These are phyloP conservation scores for Lactarius psammicola DNA, from an alignment of 768 basidiomycete species.

Conservation along the genomic window DNA sequence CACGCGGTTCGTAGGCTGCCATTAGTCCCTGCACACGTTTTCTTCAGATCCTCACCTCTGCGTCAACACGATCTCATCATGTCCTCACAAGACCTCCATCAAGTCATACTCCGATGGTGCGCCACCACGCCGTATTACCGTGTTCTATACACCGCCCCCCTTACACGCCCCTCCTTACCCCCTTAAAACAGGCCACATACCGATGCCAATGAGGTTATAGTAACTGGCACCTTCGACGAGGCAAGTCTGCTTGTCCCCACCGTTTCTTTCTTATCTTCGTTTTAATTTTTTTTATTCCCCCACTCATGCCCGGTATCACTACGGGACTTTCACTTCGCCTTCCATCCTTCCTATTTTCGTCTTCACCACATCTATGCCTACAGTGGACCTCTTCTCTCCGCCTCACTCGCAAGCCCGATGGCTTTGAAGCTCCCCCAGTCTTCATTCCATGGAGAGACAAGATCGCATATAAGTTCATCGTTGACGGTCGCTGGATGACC, in stretches of 20 bases:
- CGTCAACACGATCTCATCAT: constrained; percentile 17
- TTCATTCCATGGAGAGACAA: constrained; percentile 33
- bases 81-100: constrained; percentile 23
- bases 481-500: constrained; percentile 37
- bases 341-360: constrained; percentile 25
- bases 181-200: constrained; percentile 28
- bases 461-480: constrained; percentile 38
- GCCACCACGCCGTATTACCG: constrained; percentile 19
- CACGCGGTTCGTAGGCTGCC: constrained; percentile 8
- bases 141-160: constrained; percentile 13
- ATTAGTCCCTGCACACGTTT: constrained; percentile 12
- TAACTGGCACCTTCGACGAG: constrained; percentile 31
- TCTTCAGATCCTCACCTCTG: neutral
- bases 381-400: constrained; percentile 34
- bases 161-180: neutral
- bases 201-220: constrained; percentile 28
- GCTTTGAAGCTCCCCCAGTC: constrained; percentile 33
- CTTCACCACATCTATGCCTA: constrained; percentile 23
- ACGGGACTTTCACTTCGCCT: constrained; percentile 27
- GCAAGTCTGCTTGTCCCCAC: constrained; percentile 21
- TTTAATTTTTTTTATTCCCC: neutral
- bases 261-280: neutral
- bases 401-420: constrained; percentile 32
- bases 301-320: constrained; percentile 25
- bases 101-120: constrained; percentile 23